Base-by-base conservation (phyloP, 2,329 filamentous ascomycete species). In the Fragosphaeria purpurea region DNA sequence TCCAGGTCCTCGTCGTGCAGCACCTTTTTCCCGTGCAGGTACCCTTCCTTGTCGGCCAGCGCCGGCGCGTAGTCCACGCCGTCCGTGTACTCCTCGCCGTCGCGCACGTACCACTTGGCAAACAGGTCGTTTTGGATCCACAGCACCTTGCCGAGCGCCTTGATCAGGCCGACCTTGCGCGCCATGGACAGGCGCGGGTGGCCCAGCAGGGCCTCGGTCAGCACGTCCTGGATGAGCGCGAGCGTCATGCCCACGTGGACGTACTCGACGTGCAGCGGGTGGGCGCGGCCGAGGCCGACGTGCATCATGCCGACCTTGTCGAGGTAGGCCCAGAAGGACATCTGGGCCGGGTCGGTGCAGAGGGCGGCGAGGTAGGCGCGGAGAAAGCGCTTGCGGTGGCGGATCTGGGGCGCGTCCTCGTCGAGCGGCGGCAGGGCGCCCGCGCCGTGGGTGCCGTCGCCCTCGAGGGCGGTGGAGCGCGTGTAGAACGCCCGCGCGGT, bases 91-190 rank as follows among this genome's bases (percentile, higher is more conserved):
- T 87, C 84, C 38, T 82, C 76, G 46, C 82, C 82, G 56, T 86
- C 82, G 37, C 76, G 73, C 38, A 86, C 78, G 59, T 88, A 86
- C 83, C 85, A 90, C 64, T 85, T 86, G n/a, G 86, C 84, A 64
- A 91, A 86, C 34, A 91, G 73, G 64, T 91, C 86, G 62, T 91
- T 91, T 66, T 91, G 87, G 57, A 91, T 89, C 86, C 86, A 91
- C 56, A 91, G 83, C 32, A 91, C 82, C 65, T 93, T 91, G 55
- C 80, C 80, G 30, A 91, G 71, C 1, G 87, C 86, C 62, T 84
- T 86, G 44, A 90, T 75, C 5, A 91, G 74, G 30, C 79, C 82
- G 13, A 85, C 82, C 68, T 90, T 90, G 65, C 77, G 77, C 51
- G 74, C 71, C 59, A 86, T 73, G 39, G 76, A 73, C 39, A 93